Base-by-base conservation (phyloP, 257 asterid species). In the Nyctanthes arbortristis region DNA sequence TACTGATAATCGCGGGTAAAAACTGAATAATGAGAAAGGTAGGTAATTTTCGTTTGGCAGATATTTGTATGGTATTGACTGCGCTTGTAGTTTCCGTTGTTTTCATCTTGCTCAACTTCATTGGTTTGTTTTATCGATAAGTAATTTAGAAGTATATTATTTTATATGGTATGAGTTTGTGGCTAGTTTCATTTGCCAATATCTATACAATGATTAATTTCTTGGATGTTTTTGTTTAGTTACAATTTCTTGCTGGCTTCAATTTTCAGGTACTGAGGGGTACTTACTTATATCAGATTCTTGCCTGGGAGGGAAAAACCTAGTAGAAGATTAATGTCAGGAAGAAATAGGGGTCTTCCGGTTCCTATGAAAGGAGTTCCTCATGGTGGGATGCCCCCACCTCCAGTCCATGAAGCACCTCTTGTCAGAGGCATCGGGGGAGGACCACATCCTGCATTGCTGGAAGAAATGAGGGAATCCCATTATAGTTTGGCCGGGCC, bases 271-370 rank as follows among this genome's bases (percentile, higher is more conserved):
- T 22, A 52, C 24, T 52, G 59, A 52, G 20, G 1, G 16, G 59
- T 14, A 24, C 16, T 52, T 22, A 22, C 24, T 52, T 52, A 5
- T 7, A 3, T 22, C 59, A 52, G 59, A 52, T 9, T 52, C 9
- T 52, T 43, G 2, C 30, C 14, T 52, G 59, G 30, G 5, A 52
- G 24, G 30, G 63, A 47, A 30, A 34, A 36, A 39, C 73, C 67
- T 27, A 60, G 4, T 6, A 47, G 16, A 31, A 65, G 33, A 14
- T 69, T 52, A 39, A 90, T 92, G 98, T 82, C 96, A 1, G 88
- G 93, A 47, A 82, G 96, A 79, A 89, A 82, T 70, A 88, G 89
- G 69, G 98, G 98, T 63, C 90, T 80, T 77, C 88, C 90, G 0
- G 25, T 77, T 69, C 90, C 91, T 36, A 43, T 82, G 73, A 82